phyloP scores from a whole-genome alignment of 2,329 filamentous ascomycete species.

The Hymenoscyphus linearis region DNA sequence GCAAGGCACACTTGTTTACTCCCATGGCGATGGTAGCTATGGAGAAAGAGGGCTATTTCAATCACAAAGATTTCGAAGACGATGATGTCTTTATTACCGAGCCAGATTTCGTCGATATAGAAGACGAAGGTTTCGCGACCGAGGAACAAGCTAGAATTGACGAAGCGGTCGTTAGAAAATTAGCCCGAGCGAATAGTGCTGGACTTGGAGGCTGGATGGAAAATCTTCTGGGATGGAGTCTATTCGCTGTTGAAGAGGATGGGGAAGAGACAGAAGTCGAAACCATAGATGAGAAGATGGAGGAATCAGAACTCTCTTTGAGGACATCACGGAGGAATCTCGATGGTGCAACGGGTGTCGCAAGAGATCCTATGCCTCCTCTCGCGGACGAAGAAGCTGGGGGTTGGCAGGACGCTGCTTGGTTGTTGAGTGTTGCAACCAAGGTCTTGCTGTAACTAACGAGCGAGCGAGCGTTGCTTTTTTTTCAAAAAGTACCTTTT shows the following conservation, averaged over 20 bases:
- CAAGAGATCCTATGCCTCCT: conserved; percentile 44
- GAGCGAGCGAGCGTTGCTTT: neutral
- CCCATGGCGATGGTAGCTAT: conserved; percentile 43
- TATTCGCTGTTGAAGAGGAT: conserved; percentile 58
- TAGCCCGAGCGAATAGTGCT: conserved; percentile 49
- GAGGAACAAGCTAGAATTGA: conserved; percentile 48
- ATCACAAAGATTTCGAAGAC: conserved; percentile 23
- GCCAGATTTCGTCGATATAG: conserved; percentile 60
- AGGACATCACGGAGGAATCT: conserved; percentile 21
- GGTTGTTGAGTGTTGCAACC: conserved; percentile 58
- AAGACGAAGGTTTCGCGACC: conserved; percentile 48
- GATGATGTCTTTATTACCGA: conserved; percentile 40
- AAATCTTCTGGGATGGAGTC: conserved; percentile 52
- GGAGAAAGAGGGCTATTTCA: conserved; percentile 42
- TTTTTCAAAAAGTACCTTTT: neutral
- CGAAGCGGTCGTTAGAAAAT: conserved; percentile 51
- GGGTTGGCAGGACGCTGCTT: conserved; percentile 62
- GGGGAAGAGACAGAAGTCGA: conserved; percentile 46
- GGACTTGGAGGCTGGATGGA: conserved; percentile 55
- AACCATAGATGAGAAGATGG: conserved; percentile 35
- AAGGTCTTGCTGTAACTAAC: conserved; percentile 27
- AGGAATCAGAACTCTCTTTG: conserved; percentile 27
- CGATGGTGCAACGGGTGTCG: conserved; percentile 27
- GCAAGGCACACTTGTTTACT: conserved; percentile 31
- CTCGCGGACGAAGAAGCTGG: conserved; percentile 49